These are phyloP conservation scores for Hippophae rhamnoides DNA, from an alignment of 306 rosid species.

Conservation along the genomic window DNA sequence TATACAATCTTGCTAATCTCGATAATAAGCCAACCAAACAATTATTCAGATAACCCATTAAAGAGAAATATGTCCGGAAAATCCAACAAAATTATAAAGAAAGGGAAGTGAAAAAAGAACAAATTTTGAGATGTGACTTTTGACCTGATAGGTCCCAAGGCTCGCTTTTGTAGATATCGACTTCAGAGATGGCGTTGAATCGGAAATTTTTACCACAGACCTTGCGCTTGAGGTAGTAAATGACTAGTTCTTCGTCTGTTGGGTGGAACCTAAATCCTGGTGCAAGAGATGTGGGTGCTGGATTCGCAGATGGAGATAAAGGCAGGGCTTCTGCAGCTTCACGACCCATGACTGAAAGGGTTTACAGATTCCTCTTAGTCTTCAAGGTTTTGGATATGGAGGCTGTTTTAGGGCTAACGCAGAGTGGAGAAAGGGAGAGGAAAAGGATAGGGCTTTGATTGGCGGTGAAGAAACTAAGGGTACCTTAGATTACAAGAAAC, in stretches of 20 bases:
- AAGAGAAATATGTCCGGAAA: background rate
- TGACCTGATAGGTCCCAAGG: constrained; percentile 96
- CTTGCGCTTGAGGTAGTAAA: constrained; percentile 92
- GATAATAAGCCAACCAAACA: constrained; percentile 7
- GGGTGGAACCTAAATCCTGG: constrained; percentile 99
- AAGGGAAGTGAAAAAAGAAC: background rate
- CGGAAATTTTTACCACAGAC: constrained; percentile 67
- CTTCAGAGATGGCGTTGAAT: constrained; percentile 87
- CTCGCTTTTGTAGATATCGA: constrained; percentile 87
- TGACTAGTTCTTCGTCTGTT: constrained; percentile 90
- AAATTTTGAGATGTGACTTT: background rate
- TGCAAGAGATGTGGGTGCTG: constrained; percentile 75
- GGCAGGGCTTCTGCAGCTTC: constrained; percentile 29
- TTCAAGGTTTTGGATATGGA: background rate
- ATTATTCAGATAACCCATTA: no score
- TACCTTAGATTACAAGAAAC: constrained; percentile 99
- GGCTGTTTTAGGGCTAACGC: background rate
- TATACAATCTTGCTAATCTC: constrained; percentile 1
- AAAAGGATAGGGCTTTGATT: constrained; percentile 55
- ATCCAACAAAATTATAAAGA: constrained; percentile 5
- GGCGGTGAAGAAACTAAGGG: constrained; percentile 80
- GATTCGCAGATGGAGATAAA: constrained; percentile 15
- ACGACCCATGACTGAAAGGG: constrained; percentile 30
- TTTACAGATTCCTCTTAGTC: background rate
- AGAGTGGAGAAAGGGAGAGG: constrained; percentile 15